Evolutionary conservation across 2,329 filamentous ascomycete genomes (phyloP).

Genomic region (Cladophialophora chaetospira): DNA sequence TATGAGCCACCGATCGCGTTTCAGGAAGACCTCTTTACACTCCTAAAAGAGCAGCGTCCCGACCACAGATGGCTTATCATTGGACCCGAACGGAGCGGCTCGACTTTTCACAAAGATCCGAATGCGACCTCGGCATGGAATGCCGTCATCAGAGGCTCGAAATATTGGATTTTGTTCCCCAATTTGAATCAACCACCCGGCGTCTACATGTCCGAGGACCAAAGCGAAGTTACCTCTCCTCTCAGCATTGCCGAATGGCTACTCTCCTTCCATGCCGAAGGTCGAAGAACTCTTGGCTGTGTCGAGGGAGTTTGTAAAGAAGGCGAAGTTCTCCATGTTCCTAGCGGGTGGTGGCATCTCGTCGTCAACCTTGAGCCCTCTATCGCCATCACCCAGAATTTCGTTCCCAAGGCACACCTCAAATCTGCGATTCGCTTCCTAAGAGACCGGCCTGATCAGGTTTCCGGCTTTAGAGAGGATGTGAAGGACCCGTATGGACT

Average conservation of each 20-base stretch:
- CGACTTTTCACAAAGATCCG: slow-evolving; percentile 87
- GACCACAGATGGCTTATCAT: slow-evolving; percentile 93
- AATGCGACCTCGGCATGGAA: slow-evolving; percentile 83
- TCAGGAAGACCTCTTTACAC: slow-evolving; percentile 79
- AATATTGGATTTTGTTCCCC: slow-evolving; percentile 99
- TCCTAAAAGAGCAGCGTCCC: slow-evolving; percentile 75
- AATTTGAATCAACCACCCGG: slow-evolving; percentile 69
- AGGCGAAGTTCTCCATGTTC: slow-evolving; percentile 89
- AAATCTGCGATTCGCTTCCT: slow-evolving; percentile 77
- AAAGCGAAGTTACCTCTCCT: slow-evolving; percentile 89
- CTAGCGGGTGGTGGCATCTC: slow-evolving; percentile 94
- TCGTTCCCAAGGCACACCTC: slow-evolving; percentile 76
- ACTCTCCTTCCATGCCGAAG: slow-evolving; percentile 82
- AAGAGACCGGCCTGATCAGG: slow-evolving; percentile 77
- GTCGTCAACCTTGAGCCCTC: slow-evolving; percentile 85
- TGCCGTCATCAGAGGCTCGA: slow-evolving; percentile 81
- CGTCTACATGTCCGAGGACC: slow-evolving; percentile 84
- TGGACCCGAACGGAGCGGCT: slow-evolving; percentile 82
- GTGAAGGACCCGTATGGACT: slow-evolving; percentile 72
- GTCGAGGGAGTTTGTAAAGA: slow-evolving; percentile 79
- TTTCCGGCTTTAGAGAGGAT: slow-evolving; percentile 78
- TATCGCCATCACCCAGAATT: slow-evolving; percentile 93
- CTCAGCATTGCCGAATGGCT: slow-evolving; percentile 97
- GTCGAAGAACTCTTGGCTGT: slow-evolving; percentile 73
- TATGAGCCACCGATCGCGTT: slow-evolving; percentile 87